Evolutionary conservation across 129 eudicot genomes (phyloP), one percentile per base, ranked within the genome.

Genomic region (Arctium lappa): DNA sequence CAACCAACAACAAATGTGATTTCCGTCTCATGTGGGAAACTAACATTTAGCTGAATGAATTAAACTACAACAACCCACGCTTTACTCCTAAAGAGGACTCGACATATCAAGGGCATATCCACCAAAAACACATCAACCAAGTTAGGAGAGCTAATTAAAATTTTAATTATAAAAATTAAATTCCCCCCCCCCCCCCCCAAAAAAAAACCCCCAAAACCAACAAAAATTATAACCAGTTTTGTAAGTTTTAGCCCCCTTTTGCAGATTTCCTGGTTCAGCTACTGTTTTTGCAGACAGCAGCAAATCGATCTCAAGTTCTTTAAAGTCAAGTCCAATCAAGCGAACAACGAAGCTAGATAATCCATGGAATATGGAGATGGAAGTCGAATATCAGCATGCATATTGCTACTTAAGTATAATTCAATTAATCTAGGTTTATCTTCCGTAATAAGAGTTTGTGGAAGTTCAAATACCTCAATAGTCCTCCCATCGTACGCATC

Each of bases 401-500:
- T 5, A 60, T 60, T 60, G 9, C 22, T 18, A 60, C 9, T 60
- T 60, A 18, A 60, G 29, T 60, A 60, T 60, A 60, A 60, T 60
- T 60, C 68, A 60, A 60, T 60, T n/a, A 60, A 60, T n/a, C 27
- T 16, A 60, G 68, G 9, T 60, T 60, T 12, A 38, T 36, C n/a
- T 60, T 27, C 9, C 1, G 32, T 18, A 27, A 27, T 9, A 32
- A 27, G 37, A 40, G 74, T 77, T 29, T 32, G 1, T 79, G 30
- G 2, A 85, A 66, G 69, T 46, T 76, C n/a, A 53, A 22, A 62
- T 56, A 92, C 99, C 97, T 93, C 80, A 9, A 93, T 56, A 74
- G 93, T 93, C 69, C 74, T 95, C 56, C 93, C 97, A 84, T 88
- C 97, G 86, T 95, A 90, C 10, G 99, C 92, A 79, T 95, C 97